phyloP scores from a whole-genome alignment of 106 monocot species.

The Alisma plantagoaquatica region DNA sequence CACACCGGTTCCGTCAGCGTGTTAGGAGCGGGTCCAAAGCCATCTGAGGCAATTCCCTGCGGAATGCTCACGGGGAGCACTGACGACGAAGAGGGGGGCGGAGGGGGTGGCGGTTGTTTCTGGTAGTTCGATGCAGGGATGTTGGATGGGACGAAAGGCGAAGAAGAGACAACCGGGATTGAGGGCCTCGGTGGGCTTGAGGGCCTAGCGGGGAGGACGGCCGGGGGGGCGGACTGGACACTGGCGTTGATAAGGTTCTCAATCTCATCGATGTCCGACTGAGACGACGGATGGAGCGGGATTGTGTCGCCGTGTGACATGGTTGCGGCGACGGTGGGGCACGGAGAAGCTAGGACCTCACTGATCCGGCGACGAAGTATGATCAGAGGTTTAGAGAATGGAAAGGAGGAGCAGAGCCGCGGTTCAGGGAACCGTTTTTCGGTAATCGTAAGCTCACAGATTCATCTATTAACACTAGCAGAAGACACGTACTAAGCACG shows the following conservation, averaged over 20 bases:
- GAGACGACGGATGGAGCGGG: conserved; percentile 87
- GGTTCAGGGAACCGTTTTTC: too few relatives aligned
- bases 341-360: too few relatives aligned
- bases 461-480: too few relatives aligned
- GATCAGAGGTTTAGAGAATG: too few relatives aligned
- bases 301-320: conserved; percentile 24
- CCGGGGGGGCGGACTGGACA: conserved; percentile 23
- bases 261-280: conserved; percentile 99
- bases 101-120: conserved; percentile 6
- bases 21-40: conserved; percentile 59
- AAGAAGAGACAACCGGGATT: conserved; percentile 28
- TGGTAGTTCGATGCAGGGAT: conserved; percentile 16
- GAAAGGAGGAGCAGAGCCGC: too few relatives aligned
- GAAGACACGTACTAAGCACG: too few relatives aligned
- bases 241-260: conserved; percentile 65
- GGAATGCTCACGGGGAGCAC: conserved; percentile 8
- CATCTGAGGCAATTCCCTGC: conserved; percentile 29
- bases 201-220: conserved; percentile 60
- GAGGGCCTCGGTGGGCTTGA: conserved; percentile 29
- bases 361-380: too few relatives aligned
- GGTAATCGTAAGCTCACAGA: too few relatives aligned
- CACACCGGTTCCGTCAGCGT: conserved; percentile 97
- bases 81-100: background rate
- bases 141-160: conserved; percentile 36
- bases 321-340: too few relatives aligned